These are phyloP conservation scores for Nakazawaea laoshanensis DNA, from an alignment of 805 yeast genomes.

Conservation along the genomic window DNA sequence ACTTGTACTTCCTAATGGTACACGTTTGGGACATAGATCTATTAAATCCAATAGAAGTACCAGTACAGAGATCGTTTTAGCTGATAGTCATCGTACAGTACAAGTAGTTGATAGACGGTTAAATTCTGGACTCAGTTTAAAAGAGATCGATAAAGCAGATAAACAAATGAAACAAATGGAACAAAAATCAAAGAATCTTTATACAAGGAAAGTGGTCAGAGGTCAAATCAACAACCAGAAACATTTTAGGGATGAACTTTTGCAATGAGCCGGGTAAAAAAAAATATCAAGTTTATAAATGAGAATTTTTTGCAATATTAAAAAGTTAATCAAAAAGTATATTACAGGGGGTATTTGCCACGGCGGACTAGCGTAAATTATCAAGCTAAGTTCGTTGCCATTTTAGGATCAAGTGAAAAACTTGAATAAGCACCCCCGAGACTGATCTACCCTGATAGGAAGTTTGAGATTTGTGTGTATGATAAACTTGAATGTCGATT, in stretches of 20 bases:
- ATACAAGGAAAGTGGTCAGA: conserved; percentile 37
- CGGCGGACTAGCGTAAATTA: conserved; percentile 54
- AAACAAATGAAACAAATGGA: conserved; percentile 35
- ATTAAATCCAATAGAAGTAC: conserved; percentile 57
- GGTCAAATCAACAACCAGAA: conserved; percentile 68
- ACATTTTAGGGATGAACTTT: conserved; percentile 63
- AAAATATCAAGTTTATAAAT: not conserved
- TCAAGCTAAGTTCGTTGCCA: conserved; percentile 64
- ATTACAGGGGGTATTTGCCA: conserved; percentile 52
- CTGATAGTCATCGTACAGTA: conserved; percentile 56
- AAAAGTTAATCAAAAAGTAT: conserved; percentile 57
- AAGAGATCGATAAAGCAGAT: conserved; percentile 38
- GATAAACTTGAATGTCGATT: conserved; percentile 56
- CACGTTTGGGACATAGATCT: conserved; percentile 63
- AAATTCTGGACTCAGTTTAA: conserved; percentile 44
- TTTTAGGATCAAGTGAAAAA: conserved; percentile 22
- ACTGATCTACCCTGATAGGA: conserved; percentile 45
- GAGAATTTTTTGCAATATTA: conserved; percentile 1
- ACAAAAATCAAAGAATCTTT: conserved; percentile 26
- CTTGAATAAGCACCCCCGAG: conserved; percentile 39
- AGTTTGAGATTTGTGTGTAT: conserved; percentile 47
- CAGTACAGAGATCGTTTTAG: conserved; percentile 29
- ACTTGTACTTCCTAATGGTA: conserved; percentile 58
- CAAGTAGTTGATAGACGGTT: conserved; percentile 55
- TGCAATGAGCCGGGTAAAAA: conserved; percentile 21